A percentile compares a stretch with the other conserved stretches of the same genome.
These are phyloP conservation scores for Calonectria henricotiae DNA, from an alignment of 2,329 filamentous ascomycete species.

Conservation along the genomic window DNA sequence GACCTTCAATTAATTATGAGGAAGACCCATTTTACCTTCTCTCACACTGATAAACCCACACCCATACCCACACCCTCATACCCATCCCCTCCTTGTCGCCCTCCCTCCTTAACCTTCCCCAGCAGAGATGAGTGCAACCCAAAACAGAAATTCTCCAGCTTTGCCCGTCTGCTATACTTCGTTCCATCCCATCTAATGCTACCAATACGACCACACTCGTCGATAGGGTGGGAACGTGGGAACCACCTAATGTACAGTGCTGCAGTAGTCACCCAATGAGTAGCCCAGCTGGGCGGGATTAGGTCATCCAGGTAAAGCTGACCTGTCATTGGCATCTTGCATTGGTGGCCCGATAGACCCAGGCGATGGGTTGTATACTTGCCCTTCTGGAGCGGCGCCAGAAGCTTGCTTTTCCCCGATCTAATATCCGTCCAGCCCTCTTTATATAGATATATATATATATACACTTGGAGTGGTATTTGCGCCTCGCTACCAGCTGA, in stretches of 20 bases:
- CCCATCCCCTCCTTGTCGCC: background rate
- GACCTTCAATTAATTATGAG: constrained; percentile 22
- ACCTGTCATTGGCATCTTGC: constrained; percentile 52
- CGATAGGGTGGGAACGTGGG: constrained; percentile 13
- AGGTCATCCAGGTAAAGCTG: constrained; percentile 26
- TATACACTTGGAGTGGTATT: background rate
- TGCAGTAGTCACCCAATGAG: constrained; percentile 11
- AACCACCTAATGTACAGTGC: constrained; percentile 15
- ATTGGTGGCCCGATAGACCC: constrained; percentile 45
- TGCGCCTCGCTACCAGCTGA: constrained; percentile 13
- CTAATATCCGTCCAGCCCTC: constrained; percentile 29
- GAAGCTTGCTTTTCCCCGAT: constrained; percentile 45
- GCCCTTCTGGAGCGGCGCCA: constrained; percentile 42
- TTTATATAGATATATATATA: background rate
- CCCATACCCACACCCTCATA: background rate
- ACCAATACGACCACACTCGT: constrained; percentile 9
- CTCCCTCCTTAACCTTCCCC: constrained; percentile 13
- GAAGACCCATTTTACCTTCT: background rate
- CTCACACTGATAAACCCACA: background rate
- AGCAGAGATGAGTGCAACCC: constrained; percentile 22
- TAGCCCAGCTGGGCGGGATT: constrained; percentile 8
- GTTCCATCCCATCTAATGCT: constrained; percentile 14
- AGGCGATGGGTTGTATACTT: constrained; percentile 23
- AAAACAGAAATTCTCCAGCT: constrained; percentile 17
- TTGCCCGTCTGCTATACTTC: constrained; percentile 5